These are phyloP conservation scores for Abrus precatorius DNA, from an alignment of 306 rosid genomes.

Conservation along the genomic window DNA sequence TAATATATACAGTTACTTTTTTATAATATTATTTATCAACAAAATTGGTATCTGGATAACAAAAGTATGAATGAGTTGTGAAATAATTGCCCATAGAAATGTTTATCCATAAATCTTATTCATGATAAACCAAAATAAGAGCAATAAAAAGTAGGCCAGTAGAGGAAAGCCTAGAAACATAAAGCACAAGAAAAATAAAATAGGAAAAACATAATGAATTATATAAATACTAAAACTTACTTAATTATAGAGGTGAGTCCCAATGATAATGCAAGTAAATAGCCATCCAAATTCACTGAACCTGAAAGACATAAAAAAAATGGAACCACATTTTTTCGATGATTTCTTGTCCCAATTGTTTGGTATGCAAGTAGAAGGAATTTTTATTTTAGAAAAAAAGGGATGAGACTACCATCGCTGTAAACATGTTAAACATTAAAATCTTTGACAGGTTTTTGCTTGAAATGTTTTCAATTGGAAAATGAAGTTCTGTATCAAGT, in stretches of 20 bases:
- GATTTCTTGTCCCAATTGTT: conserved; percentile 26
- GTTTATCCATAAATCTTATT: conserved; percentile 18
- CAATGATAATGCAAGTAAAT: conserved; percentile 81
- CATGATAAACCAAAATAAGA: conserved; percentile 21
- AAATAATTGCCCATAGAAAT: background rate
- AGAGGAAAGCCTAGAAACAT: conserved; percentile 28
- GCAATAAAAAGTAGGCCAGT: conserved; percentile 35
- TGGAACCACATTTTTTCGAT: conserved; percentile 5
- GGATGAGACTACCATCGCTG: conserved; percentile 2
- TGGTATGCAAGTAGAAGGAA: conserved; percentile 22
- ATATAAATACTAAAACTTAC: conserved; percentile 59
- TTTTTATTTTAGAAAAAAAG: background rate
- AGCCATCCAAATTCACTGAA: conserved; percentile 72
- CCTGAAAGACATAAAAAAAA: conserved; percentile 60
- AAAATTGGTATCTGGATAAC: conserved; percentile 1
- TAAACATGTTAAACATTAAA: conserved; percentile 8
- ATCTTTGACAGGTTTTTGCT: conserved; percentile 5
- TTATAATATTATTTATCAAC: background rate
- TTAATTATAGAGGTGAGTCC: conserved; percentile 87
- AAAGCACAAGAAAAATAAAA: conserved; percentile 23
- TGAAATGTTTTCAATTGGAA: conserved; percentile 16
- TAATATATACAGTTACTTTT: conserved; percentile 18
- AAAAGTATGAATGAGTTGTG: conserved; percentile 18
- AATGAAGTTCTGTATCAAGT: conserved; percentile 15
- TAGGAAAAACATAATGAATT: background rate